Conservation (phyloP, 345 rosid species). For the Eutrema heterophyllum region DNA sequence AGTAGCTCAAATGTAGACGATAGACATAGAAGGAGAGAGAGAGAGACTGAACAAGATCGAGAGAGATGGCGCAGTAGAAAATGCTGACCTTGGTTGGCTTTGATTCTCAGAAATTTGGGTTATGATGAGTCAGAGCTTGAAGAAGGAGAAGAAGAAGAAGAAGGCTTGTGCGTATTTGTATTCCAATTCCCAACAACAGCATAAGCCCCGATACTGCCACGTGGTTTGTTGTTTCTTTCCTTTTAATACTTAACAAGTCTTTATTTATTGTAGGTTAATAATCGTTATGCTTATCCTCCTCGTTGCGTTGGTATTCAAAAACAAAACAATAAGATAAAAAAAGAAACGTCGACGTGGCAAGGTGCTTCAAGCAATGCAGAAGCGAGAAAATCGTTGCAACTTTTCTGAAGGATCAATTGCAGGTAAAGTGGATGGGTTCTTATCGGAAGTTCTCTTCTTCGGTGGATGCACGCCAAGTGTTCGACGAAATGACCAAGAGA, state of each 20-base stretch:
- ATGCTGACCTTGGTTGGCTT: conserved; percentile 23
- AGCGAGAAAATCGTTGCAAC: neutral
- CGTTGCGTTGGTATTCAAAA: neutral
- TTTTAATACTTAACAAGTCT: neutral
- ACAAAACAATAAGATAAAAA: no score
- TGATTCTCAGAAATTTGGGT: conserved; percentile 8
- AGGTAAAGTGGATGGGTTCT: neutral
- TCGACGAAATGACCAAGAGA: conserved; percentile 45
- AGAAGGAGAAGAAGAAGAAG: neutral
- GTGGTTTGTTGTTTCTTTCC: neutral
- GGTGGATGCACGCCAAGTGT: conserved; percentile 40
- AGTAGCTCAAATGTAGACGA: conserved; percentile 10
- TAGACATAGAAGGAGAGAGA: conserved; percentile 6
- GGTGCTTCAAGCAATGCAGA: neutral
- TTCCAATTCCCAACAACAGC: conserved; percentile 7
- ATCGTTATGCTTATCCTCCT: neutral
- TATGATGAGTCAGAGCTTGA: conserved; percentile 10
- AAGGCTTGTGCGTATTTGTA: conserved; percentile 25
- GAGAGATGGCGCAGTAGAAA: conserved; percentile 3
- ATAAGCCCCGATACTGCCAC: conserved; percentile 22
- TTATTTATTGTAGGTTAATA: neutral
- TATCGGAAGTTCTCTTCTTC: conserved; percentile 1
- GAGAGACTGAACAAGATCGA: conserved; percentile 2
- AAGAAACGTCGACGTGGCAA: neutral
- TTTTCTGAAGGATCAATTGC: neutral